Evolutionary conservation across 2,329 filamentous ascomycete species (phyloP).

Genomic region (Clarireedia paspali): DNA sequence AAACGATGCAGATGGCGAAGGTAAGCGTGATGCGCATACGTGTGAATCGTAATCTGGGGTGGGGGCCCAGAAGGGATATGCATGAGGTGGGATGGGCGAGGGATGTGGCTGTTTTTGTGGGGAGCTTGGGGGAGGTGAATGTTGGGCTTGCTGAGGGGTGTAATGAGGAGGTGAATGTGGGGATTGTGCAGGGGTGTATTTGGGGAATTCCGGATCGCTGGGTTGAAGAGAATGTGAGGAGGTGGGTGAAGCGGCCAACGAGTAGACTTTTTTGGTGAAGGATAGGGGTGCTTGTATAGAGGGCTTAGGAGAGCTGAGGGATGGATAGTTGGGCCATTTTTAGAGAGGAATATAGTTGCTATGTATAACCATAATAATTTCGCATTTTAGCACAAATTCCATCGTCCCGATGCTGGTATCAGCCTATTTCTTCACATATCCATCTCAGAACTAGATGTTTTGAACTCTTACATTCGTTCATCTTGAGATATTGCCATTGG

Average conservation of each 20-base stretch:
- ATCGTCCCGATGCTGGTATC: too few species aligned
- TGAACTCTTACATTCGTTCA: not conserved
- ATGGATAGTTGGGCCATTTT: too few species aligned
- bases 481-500: not conserved
- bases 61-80: not conserved
- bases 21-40: too few species aligned
- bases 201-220: not conserved
- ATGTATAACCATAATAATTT: too few species aligned
- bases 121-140: not conserved
- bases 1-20: too few species aligned
- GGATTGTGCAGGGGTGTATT: conserved; percentile 1
- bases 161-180: not conserved
- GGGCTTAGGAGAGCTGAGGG: not conserved
- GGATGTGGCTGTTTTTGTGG: not conserved
- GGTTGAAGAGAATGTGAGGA: conserved; percentile 2
- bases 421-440: too few species aligned
- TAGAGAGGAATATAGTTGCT: too few species aligned
- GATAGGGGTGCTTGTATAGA: not conserved
- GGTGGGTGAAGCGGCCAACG: not conserved
- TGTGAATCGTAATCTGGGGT: not conserved
- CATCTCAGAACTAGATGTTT: too few species aligned
- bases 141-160: not conserved
- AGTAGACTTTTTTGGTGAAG: not conserved
- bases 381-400: too few species aligned
- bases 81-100: not conserved